A percentile compares a stretch with the other conserved stretches of the same genome.
Conservation (phyloP, 257 asterid species). For the Prunella vulgaris region DNA sequence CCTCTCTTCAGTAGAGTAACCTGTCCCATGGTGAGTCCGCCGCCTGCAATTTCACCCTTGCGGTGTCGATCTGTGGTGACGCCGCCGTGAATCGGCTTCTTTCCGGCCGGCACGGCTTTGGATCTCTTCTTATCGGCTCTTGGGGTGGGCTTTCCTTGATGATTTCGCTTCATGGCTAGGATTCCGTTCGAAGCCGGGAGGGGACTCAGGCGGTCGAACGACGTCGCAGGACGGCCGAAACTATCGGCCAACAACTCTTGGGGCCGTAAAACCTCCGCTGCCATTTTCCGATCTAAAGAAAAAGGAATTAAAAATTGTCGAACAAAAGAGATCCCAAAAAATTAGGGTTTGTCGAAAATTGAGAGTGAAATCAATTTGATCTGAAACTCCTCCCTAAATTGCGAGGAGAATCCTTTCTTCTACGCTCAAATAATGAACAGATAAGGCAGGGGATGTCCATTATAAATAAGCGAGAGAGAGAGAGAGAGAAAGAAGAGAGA, state of each 20-base stretch:
- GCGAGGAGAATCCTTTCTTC: background rate
- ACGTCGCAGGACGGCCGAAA: conserved; percentile 15
- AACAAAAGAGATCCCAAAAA: background rate
- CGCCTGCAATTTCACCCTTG: background rate
- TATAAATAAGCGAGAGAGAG: conserved; percentile 21
- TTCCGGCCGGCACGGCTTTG: conserved; percentile 15
- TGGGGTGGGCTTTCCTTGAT: conserved; percentile 12
- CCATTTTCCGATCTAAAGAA: conserved; percentile 19
- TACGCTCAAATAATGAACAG: background rate
- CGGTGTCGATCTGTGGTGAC: conserved; percentile 7
- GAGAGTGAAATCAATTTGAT: background rate
- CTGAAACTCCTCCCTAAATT: background rate
- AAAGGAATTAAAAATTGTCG: background rate
- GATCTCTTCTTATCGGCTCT: conserved; percentile 21
- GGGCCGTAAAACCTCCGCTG: conserved; percentile 33
- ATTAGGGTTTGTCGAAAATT: background rate
- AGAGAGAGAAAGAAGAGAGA: background rate
- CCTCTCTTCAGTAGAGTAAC: conserved; percentile 36
- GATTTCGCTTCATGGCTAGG: conserved; percentile 9
- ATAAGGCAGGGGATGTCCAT: background rate
- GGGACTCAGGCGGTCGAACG: conserved; percentile 20
- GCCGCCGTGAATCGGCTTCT: conserved; percentile 15
- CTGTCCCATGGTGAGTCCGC: conserved; percentile 14
- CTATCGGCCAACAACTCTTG: conserved; percentile 25
- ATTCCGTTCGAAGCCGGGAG: conserved; percentile 15